Evolutionary conservation across 1,284 basidiomycete species (phyloP), one percentile per base, ranked within the genome.

Genomic region (Leccinum pachyderme): DNA sequence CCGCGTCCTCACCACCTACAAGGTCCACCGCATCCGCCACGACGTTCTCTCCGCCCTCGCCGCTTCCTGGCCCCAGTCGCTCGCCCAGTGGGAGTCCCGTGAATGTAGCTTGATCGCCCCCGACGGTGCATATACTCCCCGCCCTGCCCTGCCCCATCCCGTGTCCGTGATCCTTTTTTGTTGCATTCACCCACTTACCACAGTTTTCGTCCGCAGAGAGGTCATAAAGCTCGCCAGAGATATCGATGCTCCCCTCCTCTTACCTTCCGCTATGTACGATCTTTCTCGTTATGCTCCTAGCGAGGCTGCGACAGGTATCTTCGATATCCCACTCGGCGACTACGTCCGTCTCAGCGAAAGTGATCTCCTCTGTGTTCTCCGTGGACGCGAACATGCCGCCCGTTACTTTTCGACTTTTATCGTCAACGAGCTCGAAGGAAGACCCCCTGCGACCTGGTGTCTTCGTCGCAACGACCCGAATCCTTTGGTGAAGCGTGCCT

Each of bases 351-450:
- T 89, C 45, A 74, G 78, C 8, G 73, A 76, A 50, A 66, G 68
- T 37, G 85, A 88, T 63, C 76, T 89, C 8, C 73, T 83, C 58
- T 74, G 68, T 43, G 76, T 86, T 39, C 75, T 88, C 18, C 80
- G 79, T 51, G 87, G 87, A 7, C 83, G 86, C 54, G 87, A 89
- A 70, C 79, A 83, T 53, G 78, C 81, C 3, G 83, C 84, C 11
- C 82, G 86, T 46, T 89, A 82, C 69, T 79, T 89, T 52, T 87
- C 87, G 7, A 85, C 83, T 15, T 89, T 89, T 66, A 79, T 89
- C 60, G 83, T 85, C 53, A 82, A 82, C 62, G 79, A 86, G 54
- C 76, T 89, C 32, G 86, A 89, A 70, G 82, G 82, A 46, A 75
- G 86, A 51, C 63, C 74, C 27, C 73, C 82, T 6, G 80, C 82